phyloP scores from a whole-genome alignment of 1,284 basidiomycete genomes.

The Pisolithus thermaeus region DNA sequence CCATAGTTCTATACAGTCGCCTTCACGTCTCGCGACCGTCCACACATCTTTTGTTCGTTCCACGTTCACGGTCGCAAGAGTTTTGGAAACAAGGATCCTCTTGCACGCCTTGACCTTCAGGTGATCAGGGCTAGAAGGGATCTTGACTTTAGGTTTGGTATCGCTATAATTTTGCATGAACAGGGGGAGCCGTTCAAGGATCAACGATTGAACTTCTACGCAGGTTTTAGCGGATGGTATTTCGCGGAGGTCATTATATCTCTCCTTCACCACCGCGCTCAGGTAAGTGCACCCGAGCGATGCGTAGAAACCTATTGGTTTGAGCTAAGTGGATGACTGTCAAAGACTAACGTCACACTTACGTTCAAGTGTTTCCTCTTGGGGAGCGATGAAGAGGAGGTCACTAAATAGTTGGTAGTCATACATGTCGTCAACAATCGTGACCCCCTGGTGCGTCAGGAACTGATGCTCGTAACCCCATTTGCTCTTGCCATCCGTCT shows the following conservation, averaged over 20 bases:
- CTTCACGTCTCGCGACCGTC: slow-evolving; percentile 61
- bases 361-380: slow-evolving; percentile 85
- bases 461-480: slow-evolving; percentile 65
- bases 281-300: slow-evolving; percentile 66
- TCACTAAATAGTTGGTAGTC: slow-evolving; percentile 74
- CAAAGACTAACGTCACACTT: slow-evolving; percentile 7
- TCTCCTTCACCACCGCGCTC: slow-evolving; percentile 69
- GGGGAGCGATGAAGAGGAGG: slow-evolving; percentile 77
- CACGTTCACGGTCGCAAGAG: slow-evolving; percentile 46
- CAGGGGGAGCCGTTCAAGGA: slow-evolving; percentile 83
- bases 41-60: slow-evolving; percentile 64
- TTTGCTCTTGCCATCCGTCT: slow-evolving; percentile 56
- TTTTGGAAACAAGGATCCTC: slow-evolving; percentile 56
- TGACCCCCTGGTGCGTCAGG: slow-evolving; percentile 54
- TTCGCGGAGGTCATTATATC: slow-evolving; percentile 60
- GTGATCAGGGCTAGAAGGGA: slow-evolving; percentile 60
- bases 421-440: slow-evolving; percentile 76
- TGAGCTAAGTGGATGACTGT: neutral
- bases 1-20: slow-evolving; percentile 69
- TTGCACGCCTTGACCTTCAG: slow-evolving; percentile 68
- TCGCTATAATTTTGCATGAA: slow-evolving; percentile 89
- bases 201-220: slow-evolving; percentile 49
- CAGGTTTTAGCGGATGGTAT: slow-evolving; percentile 44
- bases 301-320: slow-evolving; percentile 53
- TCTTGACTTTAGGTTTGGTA: slow-evolving; percentile 60